These are phyloP conservation scores for Metschnikowia bowlesiae DNA, from an alignment of 805 yeast genomes.

Conservation along the genomic window DNA sequence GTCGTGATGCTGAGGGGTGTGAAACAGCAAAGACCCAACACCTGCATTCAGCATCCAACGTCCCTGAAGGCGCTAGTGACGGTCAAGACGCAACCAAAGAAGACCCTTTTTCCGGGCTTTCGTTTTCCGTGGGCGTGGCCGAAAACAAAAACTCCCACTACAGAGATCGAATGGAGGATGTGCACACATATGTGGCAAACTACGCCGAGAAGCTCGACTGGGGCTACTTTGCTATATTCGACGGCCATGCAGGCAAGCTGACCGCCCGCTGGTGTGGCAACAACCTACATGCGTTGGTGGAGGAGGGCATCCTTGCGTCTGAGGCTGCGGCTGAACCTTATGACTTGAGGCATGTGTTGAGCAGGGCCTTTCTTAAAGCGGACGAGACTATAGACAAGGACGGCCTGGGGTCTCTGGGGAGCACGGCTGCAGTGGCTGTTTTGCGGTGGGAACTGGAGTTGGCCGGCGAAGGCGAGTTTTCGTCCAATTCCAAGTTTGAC, in stretches of 20 bases:
- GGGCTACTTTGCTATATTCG: slow-evolving; percentile 94
- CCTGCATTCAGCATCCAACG: background rate
- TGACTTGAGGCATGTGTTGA: slow-evolving; percentile 63
- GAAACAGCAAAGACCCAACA: background rate
- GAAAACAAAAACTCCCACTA: slow-evolving; percentile 79
- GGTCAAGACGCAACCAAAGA: background rate
- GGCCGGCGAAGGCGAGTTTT: background rate
- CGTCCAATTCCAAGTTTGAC: slow-evolving; percentile 32
- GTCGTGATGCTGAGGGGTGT: background rate
- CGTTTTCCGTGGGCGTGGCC: slow-evolving; percentile 86
- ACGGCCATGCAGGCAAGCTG: slow-evolving; percentile 94
- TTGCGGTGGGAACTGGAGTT: slow-evolving; percentile 66
- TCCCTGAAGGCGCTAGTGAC: background rate
- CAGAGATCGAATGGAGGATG: slow-evolving; percentile 92
- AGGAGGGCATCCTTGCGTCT: slow-evolving; percentile 43
- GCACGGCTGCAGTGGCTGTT: slow-evolving; percentile 94
- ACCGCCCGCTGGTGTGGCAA: slow-evolving; percentile 95
- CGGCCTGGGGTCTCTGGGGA: slow-evolving; percentile 73
- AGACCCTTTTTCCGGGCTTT: slow-evolving; percentile 53
- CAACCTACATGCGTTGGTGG: slow-evolving; percentile 67
- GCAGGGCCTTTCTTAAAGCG: slow-evolving; percentile 67
- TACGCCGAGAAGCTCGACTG: slow-evolving; percentile 87
- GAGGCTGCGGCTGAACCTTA: slow-evolving; percentile 21
- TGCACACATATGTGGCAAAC: slow-evolving; percentile 87
- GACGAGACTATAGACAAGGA: slow-evolving; percentile 63